Evolutionary conservation across 306 rosid genomes (phyloP).

Genomic region (Lathyrus oleraceus): DNA sequence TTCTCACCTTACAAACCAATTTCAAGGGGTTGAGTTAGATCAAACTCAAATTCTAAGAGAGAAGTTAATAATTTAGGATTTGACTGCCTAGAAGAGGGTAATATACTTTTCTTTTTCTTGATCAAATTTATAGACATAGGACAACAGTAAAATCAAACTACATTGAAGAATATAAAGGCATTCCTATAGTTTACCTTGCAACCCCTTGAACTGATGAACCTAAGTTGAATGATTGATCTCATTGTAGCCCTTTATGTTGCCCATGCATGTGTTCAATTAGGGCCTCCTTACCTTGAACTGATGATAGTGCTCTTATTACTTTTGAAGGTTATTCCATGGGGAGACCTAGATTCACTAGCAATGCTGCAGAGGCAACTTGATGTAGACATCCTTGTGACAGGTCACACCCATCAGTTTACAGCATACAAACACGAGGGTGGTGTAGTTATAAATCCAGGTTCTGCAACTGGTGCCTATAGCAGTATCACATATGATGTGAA

Average conservation of each 20-base stretch:
- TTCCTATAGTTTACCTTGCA: constrained; percentile 13
- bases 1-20: background rate
- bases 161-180: background rate
- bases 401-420: constrained; percentile 96
- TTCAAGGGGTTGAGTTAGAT: background rate
- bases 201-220: constrained; percentile 14
- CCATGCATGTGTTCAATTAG: background rate
- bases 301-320: constrained; percentile 28
- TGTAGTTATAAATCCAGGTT: constrained; percentile 96
- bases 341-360: constrained; percentile 96
- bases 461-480: constrained; percentile 96
- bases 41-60: background rate
- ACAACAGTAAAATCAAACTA: background rate
- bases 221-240: constrained; percentile 11
- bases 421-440: constrained; percentile 99
- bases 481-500: constrained; percentile 95
- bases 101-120: background rate
- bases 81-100: constrained; percentile 9
- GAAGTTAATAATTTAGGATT: background rate
- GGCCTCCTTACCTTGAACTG: constrained; percentile 5
- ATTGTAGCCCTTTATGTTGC: constrained; percentile 13
- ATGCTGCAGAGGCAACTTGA: constrained; percentile 99
- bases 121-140: constrained; percentile 6
- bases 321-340: constrained; percentile 97
- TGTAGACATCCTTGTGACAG: constrained; percentile 97